phyloP scores from a whole-genome alignment of 108 stramenopile species.

The Cyclostephanos invisitatus region DNA sequence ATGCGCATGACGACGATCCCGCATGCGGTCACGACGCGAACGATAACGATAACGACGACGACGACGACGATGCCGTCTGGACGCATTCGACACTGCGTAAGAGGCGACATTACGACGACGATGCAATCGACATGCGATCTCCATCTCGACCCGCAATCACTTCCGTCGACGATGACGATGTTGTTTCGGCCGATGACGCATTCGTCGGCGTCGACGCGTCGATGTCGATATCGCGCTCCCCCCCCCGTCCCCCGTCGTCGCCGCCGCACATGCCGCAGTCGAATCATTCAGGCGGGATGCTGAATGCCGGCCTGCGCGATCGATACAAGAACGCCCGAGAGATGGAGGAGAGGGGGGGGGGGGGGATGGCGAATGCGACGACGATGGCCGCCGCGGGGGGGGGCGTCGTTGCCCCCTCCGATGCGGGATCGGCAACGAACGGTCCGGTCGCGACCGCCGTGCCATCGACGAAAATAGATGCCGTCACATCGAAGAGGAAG shows the following conservation, averaged over 20 bases:
- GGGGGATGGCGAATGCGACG: background rate
- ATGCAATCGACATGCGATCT: too few species aligned
- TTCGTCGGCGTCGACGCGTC: conserved; percentile 15
- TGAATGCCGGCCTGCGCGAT: conserved; percentile 72
- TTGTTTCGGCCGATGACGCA: background rate
- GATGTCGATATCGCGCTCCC: conserved; percentile 37
- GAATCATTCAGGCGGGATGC: conserved; percentile 40
- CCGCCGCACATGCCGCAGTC: background rate
- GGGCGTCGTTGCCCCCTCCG: background rate
- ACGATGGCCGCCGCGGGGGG: background rate
- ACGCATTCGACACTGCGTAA: too few species aligned
- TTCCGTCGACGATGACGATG: too few species aligned
- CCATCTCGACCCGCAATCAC: too few species aligned
- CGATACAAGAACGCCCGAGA: conserved; percentile 65
- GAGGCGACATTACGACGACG: too few species aligned
- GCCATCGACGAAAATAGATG: background rate
- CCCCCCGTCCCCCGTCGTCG: conserved; percentile 6
- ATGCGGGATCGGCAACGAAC: background rate
- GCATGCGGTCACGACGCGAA: too few species aligned
- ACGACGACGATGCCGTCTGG: too few species aligned
- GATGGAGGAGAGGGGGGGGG: conserved; percentile 35
- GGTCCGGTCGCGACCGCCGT: conserved; percentile 1
- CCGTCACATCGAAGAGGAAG: conserved; percentile 34
- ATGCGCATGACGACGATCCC: too few species aligned
- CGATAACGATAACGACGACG: too few species aligned